A percentile compares a stretch with the other conserved stretches of the same genome.
Evolutionary conservation across 2,329 filamentous ascomycete species (phyloP).

Genomic region (Neopestalotiopsis sp.): DNA sequence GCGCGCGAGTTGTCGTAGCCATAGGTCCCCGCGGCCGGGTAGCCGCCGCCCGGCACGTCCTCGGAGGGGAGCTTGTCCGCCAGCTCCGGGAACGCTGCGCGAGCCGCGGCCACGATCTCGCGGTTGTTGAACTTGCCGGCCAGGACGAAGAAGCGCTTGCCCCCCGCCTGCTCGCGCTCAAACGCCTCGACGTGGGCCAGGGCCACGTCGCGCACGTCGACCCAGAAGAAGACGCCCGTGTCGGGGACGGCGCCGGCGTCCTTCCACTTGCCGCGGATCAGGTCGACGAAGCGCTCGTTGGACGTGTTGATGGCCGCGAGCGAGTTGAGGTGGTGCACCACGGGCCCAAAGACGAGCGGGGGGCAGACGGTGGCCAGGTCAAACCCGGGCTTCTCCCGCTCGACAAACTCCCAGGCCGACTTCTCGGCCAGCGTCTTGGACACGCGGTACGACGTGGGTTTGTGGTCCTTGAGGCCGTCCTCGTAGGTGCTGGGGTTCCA

Average conservation of each 20-base stretch:
- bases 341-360: slow-evolving; percentile 60
- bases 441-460: slow-evolving; percentile 55
- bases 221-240: slow-evolving; percentile 51
- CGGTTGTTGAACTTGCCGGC: slow-evolving; percentile 54
- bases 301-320: slow-evolving; percentile 58
- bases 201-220: slow-evolving; percentile 64
- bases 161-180: slow-evolving; percentile 52
- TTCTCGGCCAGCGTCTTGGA: slow-evolving; percentile 61
- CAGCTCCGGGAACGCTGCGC: slow-evolving; percentile 56
- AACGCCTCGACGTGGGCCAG: slow-evolving; percentile 58
- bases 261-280: slow-evolving; percentile 58
- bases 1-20: slow-evolving; percentile 64
- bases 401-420: slow-evolving; percentile 59
- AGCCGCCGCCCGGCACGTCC: slow-evolving; percentile 50
- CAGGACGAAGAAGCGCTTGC: slow-evolving; percentile 57
- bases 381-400: slow-evolving; percentile 48
- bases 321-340: slow-evolving; percentile 52
- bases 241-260: slow-evolving; percentile 43
- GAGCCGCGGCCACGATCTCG: slow-evolving; percentile 49
- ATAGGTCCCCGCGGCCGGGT: slow-evolving; percentile 49
- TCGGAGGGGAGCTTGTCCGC: slow-evolving; percentile 51
- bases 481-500: slow-evolving; percentile 61
- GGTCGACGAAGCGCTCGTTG: slow-evolving; percentile 55
- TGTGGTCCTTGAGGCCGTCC: slow-evolving; percentile 44
- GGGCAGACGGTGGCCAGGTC: slow-evolving; percentile 61